Percentiles rank a stretch among this genome's conserved stretches.
Conservation (phyloP, 164 flowering plant genomes). For the Nymphaea thermarum region DNA sequence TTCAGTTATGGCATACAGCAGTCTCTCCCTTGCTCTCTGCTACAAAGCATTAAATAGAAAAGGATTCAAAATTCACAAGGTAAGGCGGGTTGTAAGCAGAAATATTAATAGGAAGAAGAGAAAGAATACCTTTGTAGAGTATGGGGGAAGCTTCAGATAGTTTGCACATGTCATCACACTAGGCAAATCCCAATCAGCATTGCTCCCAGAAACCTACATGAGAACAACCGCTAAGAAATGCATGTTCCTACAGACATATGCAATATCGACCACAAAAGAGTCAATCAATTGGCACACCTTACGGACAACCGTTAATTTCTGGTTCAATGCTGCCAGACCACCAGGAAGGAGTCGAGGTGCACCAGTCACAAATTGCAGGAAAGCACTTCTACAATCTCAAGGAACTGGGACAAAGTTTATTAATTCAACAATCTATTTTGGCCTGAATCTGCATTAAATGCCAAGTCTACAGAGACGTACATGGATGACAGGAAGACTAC, state of each 20-base stretch:
- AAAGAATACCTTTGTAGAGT: conserved; percentile 62
- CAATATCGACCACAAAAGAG: not conserved
- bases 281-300: conserved; percentile 34
- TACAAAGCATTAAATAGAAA: conserved; percentile 17
- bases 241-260: too few relatives aligned
- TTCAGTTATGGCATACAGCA: conserved; percentile 79
- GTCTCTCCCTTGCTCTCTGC: conserved; percentile 80
- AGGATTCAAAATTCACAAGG: not conserved
- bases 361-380: conserved; percentile 92
- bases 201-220: conserved; percentile 35
- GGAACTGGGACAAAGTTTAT: conserved; percentile 29
- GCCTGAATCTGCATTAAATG: not conserved
- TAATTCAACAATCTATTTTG: not conserved
- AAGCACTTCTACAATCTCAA: conserved; percentile 70
- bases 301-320: conserved; percentile 85
- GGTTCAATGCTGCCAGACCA: conserved; percentile 81
- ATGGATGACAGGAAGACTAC: conserved; percentile 66
- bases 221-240: not conserved
- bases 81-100: not conserved
- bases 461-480: conserved; percentile 19
- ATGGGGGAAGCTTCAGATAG: conserved; percentile 91
- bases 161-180: conserved; percentile 99
- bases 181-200: conserved; percentile 61
- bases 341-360: conserved; percentile 94
- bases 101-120: not conserved